Percentiles rank a stretch among this genome's conserved stretches.
phyloP scores from a whole-genome alignment of 164 flowering plant genomes.

The Aristolochia californica region DNA sequence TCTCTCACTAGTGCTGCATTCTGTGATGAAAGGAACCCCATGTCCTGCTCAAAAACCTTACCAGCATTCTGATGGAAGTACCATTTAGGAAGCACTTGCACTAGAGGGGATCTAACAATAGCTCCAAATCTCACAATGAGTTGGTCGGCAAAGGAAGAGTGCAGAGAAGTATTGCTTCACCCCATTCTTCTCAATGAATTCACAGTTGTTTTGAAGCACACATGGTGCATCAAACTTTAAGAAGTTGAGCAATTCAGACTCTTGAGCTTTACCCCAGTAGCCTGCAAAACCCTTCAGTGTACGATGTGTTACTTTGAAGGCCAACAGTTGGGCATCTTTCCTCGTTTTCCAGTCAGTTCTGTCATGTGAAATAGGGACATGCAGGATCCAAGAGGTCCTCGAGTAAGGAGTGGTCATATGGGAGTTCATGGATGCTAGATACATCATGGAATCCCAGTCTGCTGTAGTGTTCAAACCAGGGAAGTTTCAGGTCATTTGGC shows the following conservation, averaged over 20 bases:
- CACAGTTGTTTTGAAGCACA: slow-evolving; percentile 77
- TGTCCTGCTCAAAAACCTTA: slow-evolving; percentile 96
- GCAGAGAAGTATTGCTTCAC: slow-evolving; percentile 55
- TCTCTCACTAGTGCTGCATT: slow-evolving; percentile 74
- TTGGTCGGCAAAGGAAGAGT: slow-evolving; percentile 81
- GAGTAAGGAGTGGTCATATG: slow-evolving; percentile 92
- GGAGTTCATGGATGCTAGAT: slow-evolving; percentile 87
- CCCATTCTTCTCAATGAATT: slow-evolving; percentile 51
- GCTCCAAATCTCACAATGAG: slow-evolving; percentile 86
- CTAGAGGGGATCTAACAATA: slow-evolving; percentile 32
- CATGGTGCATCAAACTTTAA: slow-evolving; percentile 85
- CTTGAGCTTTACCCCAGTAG: slow-evolving; percentile 61
- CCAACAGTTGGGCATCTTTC: slow-evolving; percentile 72
- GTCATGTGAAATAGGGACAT: slow-evolving; percentile 92
- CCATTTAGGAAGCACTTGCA: slow-evolving; percentile 64
- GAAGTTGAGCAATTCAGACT: slow-evolving; percentile 34
- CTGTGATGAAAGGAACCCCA: slow-evolving; percentile 97
- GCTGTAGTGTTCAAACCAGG: slow-evolving; percentile 87
- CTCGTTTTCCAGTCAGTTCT: slow-evolving; percentile 80
- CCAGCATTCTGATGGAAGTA: slow-evolving; percentile 88
- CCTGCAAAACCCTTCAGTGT: slow-evolving; percentile 87
- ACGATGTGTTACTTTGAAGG: slow-evolving; percentile 64
- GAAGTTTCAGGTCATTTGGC: slow-evolving; percentile 48
- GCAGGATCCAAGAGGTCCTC: slow-evolving; percentile 99
- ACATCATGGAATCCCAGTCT: slow-evolving; percentile 68